Evolutionary conservation across 768 basidiomycete species (phyloP), one percentile per base, ranked within the genome.

Genomic region (Tylopilus sp.): DNA sequence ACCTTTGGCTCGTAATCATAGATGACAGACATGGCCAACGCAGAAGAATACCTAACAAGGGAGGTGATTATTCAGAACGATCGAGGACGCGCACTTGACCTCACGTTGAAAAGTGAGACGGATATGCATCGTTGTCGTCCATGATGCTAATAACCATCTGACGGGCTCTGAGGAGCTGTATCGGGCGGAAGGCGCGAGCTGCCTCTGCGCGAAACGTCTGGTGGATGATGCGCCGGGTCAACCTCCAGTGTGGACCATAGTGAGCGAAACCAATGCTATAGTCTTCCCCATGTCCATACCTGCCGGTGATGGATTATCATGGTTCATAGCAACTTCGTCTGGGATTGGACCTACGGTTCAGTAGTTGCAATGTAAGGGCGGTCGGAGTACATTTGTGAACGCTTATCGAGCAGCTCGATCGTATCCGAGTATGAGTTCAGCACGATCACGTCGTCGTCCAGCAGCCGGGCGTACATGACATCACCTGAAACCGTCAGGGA

Each of bases 1-100:
- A 52, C 53, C 6, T 8, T 37, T 16, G 57, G 48, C 5, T 62
- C 54, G 21, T 65, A 65, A 43, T 50, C 61, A 25, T 59, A 57
- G 8, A 56, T 37, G 12, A 16, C 29, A 17, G 43, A 48, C 38
- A 64, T 50, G 1, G 61, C 57, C 45, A 75, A 2, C 13, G 34
- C 34, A 16, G 17, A 17, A 36, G 16, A 4, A 8, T n/a, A 36
- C 34, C 34, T 36, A 36, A 36, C 34, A 36, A 6, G 5, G 17
- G 16, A n/a, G 3, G 17, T 36, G 12, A n/a, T 36, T 14, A 10
- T 9, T 10, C n/a, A n/a, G n/a, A n/a, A n/a, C n/a, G 21, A 38
- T 1, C 19, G 13, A 22, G 19, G 5, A 11, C 10, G 37, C 22
- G 19, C 3, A 11, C 9, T 6, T 40, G 0, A 24, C 4, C 53